These are phyloP conservation scores for Dactylonectria macrodidyma DNA, from an alignment of 2,329 filamentous ascomycete species.

Conservation along the genomic window DNA sequence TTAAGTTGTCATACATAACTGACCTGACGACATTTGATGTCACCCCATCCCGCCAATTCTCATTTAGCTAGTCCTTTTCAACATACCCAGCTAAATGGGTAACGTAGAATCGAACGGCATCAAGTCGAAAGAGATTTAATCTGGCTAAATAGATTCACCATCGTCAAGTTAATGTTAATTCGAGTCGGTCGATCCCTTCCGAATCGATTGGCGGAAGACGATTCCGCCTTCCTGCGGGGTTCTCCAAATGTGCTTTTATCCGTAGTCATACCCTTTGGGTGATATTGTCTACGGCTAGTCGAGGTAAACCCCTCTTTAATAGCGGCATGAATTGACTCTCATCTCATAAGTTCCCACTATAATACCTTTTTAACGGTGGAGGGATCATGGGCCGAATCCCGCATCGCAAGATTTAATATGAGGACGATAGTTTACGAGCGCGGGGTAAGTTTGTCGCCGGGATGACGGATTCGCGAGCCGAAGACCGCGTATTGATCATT, in stretches of 20 bases:
- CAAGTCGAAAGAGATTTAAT: neutral
- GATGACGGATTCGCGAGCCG: neutral
- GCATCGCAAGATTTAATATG: neutral
- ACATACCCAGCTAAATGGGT: neutral
- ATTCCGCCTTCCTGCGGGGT: neutral
- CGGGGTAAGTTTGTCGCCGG: slow-evolving; percentile 2
- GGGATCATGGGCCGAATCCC: slow-evolving; percentile 1
- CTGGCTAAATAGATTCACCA: neutral
- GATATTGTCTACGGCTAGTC: no score
- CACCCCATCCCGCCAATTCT: neutral
- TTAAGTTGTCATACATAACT: no score
- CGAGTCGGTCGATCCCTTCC: neutral
- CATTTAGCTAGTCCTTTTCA: neutral
- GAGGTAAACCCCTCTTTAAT: neutral
- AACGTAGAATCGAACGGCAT: neutral
- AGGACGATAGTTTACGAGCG: neutral
- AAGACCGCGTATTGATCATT: neutral
- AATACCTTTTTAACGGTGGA: neutral
- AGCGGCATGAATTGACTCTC: neutral
- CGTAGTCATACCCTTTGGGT: no score
- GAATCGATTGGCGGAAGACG: neutral
- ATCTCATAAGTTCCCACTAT: neutral
- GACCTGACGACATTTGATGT: no score
- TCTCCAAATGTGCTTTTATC: no score
- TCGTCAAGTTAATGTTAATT: neutral